Evolutionary conservation across 345 rosid species (phyloP).

Genomic region (Cardamine chenopodiifolia): DNA sequence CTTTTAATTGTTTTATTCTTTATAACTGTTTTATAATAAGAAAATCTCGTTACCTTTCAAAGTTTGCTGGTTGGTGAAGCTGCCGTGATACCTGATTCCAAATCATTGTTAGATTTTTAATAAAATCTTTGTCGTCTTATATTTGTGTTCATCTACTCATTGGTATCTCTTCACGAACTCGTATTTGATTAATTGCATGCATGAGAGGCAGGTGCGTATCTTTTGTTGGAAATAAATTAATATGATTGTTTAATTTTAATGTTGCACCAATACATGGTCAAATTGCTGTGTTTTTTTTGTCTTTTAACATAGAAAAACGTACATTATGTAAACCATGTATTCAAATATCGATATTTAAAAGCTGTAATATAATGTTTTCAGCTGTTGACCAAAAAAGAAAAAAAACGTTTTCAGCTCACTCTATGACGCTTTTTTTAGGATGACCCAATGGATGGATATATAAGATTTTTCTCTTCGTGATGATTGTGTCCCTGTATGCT

Average conservation of each 20-base stretch:
- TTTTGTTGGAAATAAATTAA: neutral
- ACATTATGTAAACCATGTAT: conserved; percentile 14
- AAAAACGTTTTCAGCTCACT: neutral
- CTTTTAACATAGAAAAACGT: neutral
- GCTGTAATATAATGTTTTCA: neutral
- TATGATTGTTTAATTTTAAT: conserved; percentile 4
- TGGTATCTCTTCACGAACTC: conserved; percentile 16
- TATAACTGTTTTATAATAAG: neutral
- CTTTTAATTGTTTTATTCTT: too few species aligned
- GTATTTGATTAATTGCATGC: conserved; percentile 11
- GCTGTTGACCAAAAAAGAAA: neutral
- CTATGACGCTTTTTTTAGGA: conserved; percentile 9
- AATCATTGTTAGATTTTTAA: conserved; percentile 17
- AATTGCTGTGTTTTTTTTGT: neutral
- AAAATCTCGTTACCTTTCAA: conserved; percentile 23
- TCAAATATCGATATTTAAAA: conserved; percentile 2
- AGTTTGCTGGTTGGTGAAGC: conserved; percentile 6
- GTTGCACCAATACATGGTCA: conserved; percentile 21
- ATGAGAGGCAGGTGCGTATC: conserved; percentile 7
- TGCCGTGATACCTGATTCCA: conserved; percentile 6
- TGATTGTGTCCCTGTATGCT: conserved; percentile 37
- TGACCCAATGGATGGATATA: conserved; percentile 17
- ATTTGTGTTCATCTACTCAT: conserved; percentile 23
- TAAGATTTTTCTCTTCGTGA: conserved; percentile 23
- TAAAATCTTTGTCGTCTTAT: conserved; percentile 28